Conservation (phyloP, 2,329 filamentous ascomycete genomes). For the Neophaeococcomyces aloes region DNA sequence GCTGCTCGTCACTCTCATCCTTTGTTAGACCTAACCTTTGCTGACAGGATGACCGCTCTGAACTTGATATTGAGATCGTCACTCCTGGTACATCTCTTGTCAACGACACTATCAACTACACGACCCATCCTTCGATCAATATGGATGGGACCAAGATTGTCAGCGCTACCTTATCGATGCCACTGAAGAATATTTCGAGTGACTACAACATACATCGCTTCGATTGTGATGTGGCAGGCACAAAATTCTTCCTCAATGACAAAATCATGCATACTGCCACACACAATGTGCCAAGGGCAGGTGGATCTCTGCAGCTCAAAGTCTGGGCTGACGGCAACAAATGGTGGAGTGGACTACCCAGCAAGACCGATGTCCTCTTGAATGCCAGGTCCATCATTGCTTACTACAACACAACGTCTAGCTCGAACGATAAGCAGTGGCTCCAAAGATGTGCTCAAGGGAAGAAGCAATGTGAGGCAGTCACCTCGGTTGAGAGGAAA, state of each 20-base stretch:
- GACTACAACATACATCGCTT: conserved; percentile 24
- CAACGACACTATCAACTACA: conserved; percentile 23
- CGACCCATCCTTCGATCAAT: conserved; percentile 22
- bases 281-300: conserved; percentile 15
- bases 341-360: conserved; percentile 23
- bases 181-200: conserved; percentile 13
- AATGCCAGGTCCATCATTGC: conserved; percentile 20
- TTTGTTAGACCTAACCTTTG: not conserved
- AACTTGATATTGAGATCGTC: conserved; percentile 25
- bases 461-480: conserved; percentile 3
- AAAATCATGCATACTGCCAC: conserved; percentile 17
- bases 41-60: conserved; percentile 24
- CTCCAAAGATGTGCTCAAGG: not conserved
- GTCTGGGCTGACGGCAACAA: conserved; percentile 25
- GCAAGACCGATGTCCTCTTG: conserved; percentile 22
- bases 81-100: conserved; percentile 21
- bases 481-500: not conserved
- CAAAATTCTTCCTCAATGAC: conserved; percentile 23
- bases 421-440: not conserved
- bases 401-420: conserved; percentile 22
- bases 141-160: conserved; percentile 16
- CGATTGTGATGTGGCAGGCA: conserved; percentile 20
- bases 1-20: not conserved
- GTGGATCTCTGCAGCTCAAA: conserved; percentile 23
- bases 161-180: conserved; percentile 21